Evolutionary conservation across 2,329 filamentous ascomycete species (phyloP).

Genomic region (Pestalotiopsis sp.): DNA sequence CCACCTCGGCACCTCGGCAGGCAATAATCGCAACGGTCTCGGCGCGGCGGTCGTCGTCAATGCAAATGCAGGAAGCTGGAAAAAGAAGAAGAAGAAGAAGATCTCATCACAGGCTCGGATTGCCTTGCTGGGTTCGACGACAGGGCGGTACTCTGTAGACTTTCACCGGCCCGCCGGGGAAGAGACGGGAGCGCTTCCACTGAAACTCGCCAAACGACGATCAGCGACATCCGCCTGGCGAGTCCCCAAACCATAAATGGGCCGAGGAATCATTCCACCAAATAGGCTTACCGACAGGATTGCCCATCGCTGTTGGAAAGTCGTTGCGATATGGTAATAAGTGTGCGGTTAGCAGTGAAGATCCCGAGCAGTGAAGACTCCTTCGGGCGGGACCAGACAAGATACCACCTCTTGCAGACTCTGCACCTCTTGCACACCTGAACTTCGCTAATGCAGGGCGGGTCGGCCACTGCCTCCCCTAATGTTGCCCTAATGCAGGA

Average conservation of each 20-base stretch:
- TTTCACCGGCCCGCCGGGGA: background rate
- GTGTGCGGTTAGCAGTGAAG: background rate
- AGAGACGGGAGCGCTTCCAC: background rate
- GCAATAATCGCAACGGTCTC: background rate
- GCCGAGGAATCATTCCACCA: background rate
- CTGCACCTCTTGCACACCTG: background rate
- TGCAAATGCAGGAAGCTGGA: background rate
- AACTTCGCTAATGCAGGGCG: background rate
- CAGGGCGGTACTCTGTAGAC: background rate
- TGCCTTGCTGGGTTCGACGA: background rate
- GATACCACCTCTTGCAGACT: no score
- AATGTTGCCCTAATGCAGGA: no score
- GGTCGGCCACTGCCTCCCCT: background rate
- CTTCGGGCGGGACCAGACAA: no score
- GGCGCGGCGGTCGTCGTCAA: background rate
- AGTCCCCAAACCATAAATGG: no score
- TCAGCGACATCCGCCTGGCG: background rate
- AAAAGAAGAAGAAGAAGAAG: background rate
- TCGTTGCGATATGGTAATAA: background rate
- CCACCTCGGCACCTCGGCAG: background rate
- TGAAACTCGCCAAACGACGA: background rate
- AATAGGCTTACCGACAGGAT: background rate
- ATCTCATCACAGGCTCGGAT: background rate
- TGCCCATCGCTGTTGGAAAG: background rate
- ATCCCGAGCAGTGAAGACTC: background rate